phyloP scores from a whole-genome alignment of 352 stramenopile species.

The Phytophthora pistaciae region DNA sequence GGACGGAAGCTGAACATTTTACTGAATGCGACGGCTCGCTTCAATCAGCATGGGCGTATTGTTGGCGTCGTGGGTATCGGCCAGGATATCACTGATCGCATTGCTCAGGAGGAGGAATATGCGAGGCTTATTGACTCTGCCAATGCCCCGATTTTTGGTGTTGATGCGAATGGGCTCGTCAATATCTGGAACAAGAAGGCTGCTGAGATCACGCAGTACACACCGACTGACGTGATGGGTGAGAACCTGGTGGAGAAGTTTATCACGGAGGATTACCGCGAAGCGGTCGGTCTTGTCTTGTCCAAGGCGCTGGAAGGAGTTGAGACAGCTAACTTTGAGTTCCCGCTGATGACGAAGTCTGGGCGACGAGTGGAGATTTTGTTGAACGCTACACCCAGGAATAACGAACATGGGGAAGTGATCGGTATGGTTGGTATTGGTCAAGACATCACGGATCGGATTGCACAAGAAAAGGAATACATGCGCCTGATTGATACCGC shows the following conservation, averaged over 20 bases:
- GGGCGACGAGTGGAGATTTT: slow-evolving; percentile 77
- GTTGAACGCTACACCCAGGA: slow-evolving; percentile 71
- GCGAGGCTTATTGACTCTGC: slow-evolving; percentile 72
- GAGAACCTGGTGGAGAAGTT: slow-evolving; percentile 67
- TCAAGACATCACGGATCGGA: slow-evolving; percentile 70
- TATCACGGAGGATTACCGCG: slow-evolving; percentile 62
- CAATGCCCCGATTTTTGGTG: slow-evolving; percentile 79
- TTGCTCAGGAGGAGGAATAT: slow-evolving; percentile 77
- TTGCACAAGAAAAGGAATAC: slow-evolving; percentile 81
- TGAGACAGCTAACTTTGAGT: slow-evolving; percentile 76
- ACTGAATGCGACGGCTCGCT: slow-evolving; percentile 61
- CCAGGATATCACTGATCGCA: slow-evolving; percentile 68
- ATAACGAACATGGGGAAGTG: slow-evolving; percentile 66
- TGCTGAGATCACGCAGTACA: slow-evolving; percentile 66
- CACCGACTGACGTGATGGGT: slow-evolving; percentile 62
- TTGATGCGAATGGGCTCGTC: slow-evolving; percentile 62
- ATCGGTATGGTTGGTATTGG: slow-evolving; percentile 76
- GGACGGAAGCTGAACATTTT: slow-evolving; percentile 54
- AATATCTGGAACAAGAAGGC: slow-evolving; percentile 80
- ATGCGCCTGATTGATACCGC: slow-evolving; percentile 84
- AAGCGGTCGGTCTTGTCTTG: slow-evolving; percentile 52
- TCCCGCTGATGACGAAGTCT: slow-evolving; percentile 78
- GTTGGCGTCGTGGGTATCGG: slow-evolving; percentile 69
- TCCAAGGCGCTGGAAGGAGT: slow-evolving; percentile 56
- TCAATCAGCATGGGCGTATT: slow-evolving; percentile 56